Evolutionary conservation across 768 basidiomycete species (phyloP).

Genomic region (Trametes cingulata): DNA sequence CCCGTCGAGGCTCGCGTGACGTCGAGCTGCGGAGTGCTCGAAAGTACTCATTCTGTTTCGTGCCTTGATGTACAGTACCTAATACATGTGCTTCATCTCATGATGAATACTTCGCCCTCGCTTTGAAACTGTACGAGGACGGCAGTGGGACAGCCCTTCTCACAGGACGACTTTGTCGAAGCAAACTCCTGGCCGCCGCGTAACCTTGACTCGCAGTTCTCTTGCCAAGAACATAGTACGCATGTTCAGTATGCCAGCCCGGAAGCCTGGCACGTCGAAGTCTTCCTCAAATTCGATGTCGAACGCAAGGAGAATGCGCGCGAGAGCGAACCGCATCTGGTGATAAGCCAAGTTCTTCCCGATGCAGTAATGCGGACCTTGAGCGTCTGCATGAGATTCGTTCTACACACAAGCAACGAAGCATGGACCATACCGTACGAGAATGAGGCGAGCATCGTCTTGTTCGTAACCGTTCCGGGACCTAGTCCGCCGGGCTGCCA

Average conservation of each 20-base stretch:
- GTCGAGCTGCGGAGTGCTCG: too few species aligned
- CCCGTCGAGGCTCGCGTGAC: too few species aligned
- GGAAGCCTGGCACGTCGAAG: constrained; percentile 32
- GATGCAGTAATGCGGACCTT: constrained; percentile 37
- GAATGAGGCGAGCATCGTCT: constrained; percentile 31
- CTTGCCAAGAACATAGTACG: constrained; percentile 31
- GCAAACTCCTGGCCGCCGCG: neutral
- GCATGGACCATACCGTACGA: constrained; percentile 17
- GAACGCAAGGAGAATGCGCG: constrained; percentile 31
- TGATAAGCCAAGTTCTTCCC: constrained; percentile 34
- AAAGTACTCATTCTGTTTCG: too few species aligned
- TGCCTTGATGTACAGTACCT: too few species aligned
- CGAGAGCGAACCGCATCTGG: constrained; percentile 32
- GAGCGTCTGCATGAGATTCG: neutral
- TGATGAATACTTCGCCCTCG: too few species aligned
- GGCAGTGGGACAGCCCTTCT: too few species aligned
- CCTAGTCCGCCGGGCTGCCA: constrained; percentile 38
- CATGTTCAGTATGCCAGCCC: constrained; percentile 33
- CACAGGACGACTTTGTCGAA: constrained; percentile 3
- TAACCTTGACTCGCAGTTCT: constrained; percentile 22
- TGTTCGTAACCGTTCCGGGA: constrained; percentile 27
- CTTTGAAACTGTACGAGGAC: too few species aligned
- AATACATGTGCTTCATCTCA: too few species aligned
- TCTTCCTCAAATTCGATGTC: constrained; percentile 31
- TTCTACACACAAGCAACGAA: constrained; percentile 8